These are phyloP conservation scores for Colletotrichum sp. DNA, from an alignment of 2,329 filamentous ascomycete species.

Conservation along the genomic window DNA sequence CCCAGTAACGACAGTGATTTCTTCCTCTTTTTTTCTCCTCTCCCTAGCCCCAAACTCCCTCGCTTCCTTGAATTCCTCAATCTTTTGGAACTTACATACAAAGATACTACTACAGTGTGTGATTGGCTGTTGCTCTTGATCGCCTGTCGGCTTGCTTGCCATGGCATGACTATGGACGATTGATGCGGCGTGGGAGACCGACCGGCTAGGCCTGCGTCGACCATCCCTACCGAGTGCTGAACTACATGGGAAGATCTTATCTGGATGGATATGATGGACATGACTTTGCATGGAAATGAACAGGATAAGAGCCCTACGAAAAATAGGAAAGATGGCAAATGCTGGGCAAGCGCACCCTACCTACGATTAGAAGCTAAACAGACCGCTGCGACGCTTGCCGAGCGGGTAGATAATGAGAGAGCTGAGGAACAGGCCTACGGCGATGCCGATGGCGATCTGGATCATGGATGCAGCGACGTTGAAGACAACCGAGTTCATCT, in stretches of 20 bases:
- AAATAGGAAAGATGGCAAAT: neutral
- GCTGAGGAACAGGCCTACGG: slow-evolving; percentile 54
- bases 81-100: neutral
- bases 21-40: neutral
- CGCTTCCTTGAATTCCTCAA: neutral
- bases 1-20: neutral
- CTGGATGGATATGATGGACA: neutral
- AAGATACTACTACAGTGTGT: neutral
- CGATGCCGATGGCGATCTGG: slow-evolving; percentile 57
- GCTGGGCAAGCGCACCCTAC: neutral
- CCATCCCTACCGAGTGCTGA: neutral
- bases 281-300: neutral
- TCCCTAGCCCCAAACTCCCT: neutral
- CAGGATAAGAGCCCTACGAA: neutral
- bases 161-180: neutral
- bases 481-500: slow-evolving; percentile 43
- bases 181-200: neutral
- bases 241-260: neutral
- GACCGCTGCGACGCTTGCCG: slow-evolving; percentile 52
- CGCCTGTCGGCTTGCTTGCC: neutral
- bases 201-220: neutral
- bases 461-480: slow-evolving; percentile 55
- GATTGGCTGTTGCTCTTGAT: neutral
- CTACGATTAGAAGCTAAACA: slow-evolving; percentile 49
- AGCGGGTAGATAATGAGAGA: slow-evolving; percentile 54